These are phyloP conservation scores for Cylindrodendrum hubeiense DNA, from an alignment of 2,329 filamentous ascomycete species.

Conservation along the genomic window DNA sequence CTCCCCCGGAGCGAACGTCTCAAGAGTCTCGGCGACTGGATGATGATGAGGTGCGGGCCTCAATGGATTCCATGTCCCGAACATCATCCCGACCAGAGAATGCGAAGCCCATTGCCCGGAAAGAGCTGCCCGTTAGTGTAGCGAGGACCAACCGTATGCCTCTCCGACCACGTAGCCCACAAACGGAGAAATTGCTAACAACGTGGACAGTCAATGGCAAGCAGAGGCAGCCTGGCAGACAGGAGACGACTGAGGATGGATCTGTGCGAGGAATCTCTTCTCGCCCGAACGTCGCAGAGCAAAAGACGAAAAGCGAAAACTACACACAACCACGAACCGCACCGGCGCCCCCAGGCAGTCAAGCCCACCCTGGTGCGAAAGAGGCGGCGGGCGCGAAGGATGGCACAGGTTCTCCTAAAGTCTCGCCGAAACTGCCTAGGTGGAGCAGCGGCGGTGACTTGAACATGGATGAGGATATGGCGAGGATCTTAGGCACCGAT, in stretches of 20 bases:
- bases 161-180: not conserved
- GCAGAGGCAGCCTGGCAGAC: constrained; percentile 34
- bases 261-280: constrained; percentile 39
- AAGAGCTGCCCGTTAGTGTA: constrained; percentile 67
- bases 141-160: constrained; percentile 58
- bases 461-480: constrained; percentile 96
- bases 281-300: constrained; percentile 37
- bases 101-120: constrained; percentile 69
- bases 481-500: constrained; percentile 84
- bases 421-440: constrained; percentile 76
- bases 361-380: constrained; percentile 55
- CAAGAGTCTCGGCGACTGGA: constrained; percentile 70
- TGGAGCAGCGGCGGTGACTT: constrained; percentile 89
- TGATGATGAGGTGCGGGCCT: constrained; percentile 61
- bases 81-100: constrained; percentile 55
- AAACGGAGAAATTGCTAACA: constrained; percentile 25
- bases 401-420: constrained; percentile 57
- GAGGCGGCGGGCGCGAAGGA: constrained; percentile 62
- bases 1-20: constrained; percentile 62
- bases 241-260: constrained; percentile 40
- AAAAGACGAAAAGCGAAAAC: constrained; percentile 55
- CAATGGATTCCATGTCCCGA: constrained; percentile 56
- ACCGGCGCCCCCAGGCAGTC: constrained; percentile 60
- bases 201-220: constrained; percentile 44
- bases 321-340: constrained; percentile 71